Evolutionary conservation across 2,329 filamentous ascomycete genomes (phyloP).

Genomic region (Alternaria sp.): DNA sequence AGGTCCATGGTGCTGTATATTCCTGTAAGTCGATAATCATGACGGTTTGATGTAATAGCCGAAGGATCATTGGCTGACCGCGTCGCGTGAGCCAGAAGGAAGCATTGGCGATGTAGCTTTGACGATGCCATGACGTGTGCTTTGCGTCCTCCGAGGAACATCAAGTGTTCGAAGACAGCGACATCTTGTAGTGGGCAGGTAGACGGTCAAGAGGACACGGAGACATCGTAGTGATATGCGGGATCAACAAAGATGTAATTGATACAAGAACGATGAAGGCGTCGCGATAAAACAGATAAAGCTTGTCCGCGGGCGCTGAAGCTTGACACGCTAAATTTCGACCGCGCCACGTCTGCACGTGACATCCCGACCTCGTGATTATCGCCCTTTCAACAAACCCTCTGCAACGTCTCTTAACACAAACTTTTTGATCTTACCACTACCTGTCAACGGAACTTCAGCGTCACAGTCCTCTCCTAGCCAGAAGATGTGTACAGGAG

Average conservation of each 20-base stretch:
- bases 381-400: conserved; percentile 24
- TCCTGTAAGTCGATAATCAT: conserved; percentile 19
- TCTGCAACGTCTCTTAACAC: conserved; percentile 43
- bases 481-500: conserved; percentile 78
- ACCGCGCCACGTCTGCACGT: conserved; percentile 1
- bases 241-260: neutral
- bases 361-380: neutral
- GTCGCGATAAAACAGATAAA: neutral
- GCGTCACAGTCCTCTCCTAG: conserved; percentile 62
- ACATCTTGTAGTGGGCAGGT: no score
- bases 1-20: conserved; percentile 10
- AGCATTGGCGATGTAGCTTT: conserved; percentile 10
- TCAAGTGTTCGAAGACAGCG: neutral
- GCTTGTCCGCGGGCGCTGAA: neutral
- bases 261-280: neutral
- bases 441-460: conserved; percentile 53
- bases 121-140: conserved; percentile 19
- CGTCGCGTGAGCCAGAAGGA: neutral
- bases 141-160: conserved; percentile 5
- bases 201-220: neutral
- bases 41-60: conserved; percentile 21
- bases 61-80: conserved; percentile 11
- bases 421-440: conserved; percentile 58
- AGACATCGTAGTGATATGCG: neutral
- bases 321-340: neutral